Percentiles rank a stretch among this genome's conserved stretches.
Conservation (phyloP, 306 rosid genomes). For the Vicia sativa region DNA sequence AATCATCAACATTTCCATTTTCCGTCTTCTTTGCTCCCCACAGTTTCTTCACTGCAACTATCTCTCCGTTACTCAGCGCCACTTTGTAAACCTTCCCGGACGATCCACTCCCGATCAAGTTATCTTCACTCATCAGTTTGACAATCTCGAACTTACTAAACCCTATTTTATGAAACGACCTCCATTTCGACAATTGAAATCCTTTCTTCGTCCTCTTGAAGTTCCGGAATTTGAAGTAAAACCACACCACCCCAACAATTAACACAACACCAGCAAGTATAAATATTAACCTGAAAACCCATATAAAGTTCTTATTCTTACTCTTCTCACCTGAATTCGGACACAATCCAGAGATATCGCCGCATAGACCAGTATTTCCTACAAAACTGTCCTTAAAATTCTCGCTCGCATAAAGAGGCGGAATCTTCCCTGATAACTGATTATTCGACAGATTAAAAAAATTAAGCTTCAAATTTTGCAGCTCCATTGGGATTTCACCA, state of each 20-base stretch:
- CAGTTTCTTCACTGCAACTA: slow-evolving; percentile 78
- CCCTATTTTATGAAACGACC: slow-evolving; percentile 70
- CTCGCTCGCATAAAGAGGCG: slow-evolving; percentile 59
- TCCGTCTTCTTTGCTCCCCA: slow-evolving; percentile 53
- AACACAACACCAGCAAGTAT: slow-evolving; percentile 62
- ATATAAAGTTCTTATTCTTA: slow-evolving; percentile 42
- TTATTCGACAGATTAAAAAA: slow-evolving; percentile 65
- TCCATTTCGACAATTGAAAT: slow-evolving; percentile 58
- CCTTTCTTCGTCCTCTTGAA: slow-evolving; percentile 59
- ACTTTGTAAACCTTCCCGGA: slow-evolving; percentile 87
- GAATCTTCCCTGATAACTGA: slow-evolving; percentile 59
- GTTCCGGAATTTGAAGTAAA: slow-evolving; percentile 55
- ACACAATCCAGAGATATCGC: slow-evolving; percentile 57
- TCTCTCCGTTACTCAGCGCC: slow-evolving; percentile 59
- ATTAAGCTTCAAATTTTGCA: slow-evolving; percentile 74
- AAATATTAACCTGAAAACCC: slow-evolving; percentile 62
- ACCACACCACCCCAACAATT: slow-evolving; percentile 60
- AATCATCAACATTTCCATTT: slow-evolving; percentile 31
- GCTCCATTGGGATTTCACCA: slow-evolving; percentile 61
- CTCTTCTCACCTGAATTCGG: slow-evolving; percentile 38
- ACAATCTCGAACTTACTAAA: slow-evolving; percentile 69
- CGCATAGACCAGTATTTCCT: slow-evolving; percentile 66
- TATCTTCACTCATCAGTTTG: slow-evolving; percentile 62
- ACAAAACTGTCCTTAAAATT: slow-evolving; percentile 59
- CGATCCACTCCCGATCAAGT: slow-evolving; percentile 71